A percentile compares a stretch with the other conserved stretches of the same genome.
phyloP scores from a whole-genome alignment of 1,284 basidiomycete genomes.

The Mycena citricolor region DNA sequence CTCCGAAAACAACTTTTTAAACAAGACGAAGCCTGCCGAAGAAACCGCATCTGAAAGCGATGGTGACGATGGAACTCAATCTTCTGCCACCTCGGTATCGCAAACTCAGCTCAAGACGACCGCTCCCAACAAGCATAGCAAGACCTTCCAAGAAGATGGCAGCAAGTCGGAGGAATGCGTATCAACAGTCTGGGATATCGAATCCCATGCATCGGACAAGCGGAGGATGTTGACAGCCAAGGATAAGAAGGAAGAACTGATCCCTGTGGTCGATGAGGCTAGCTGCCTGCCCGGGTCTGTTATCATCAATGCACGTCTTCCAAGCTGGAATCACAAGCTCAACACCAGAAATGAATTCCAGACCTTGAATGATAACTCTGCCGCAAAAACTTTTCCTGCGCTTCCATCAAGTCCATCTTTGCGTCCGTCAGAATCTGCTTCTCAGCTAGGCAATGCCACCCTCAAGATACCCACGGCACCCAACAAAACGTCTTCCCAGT shows the following conservation, averaged over 20 bases:
- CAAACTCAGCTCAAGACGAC: not conserved
- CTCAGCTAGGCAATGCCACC: conserved; percentile 23
- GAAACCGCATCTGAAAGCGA: conserved; percentile 13
- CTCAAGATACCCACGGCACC: too few relatives aligned
- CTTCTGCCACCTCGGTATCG: not conserved
- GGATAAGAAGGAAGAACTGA: not conserved
- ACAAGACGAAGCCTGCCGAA: conserved; percentile 24
- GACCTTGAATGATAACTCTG: not conserved
- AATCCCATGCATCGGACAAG: conserved; percentile 31
- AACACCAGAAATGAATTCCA: conserved; percentile 4
- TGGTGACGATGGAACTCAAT: too few relatives aligned
- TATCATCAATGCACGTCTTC: conserved; percentile 26
- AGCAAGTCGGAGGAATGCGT: conserved; percentile 22
- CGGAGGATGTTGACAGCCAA: too few relatives aligned
- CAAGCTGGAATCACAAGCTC: conserved; percentile 31
- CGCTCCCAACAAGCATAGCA: not conserved
- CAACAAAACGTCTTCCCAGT: too few relatives aligned
- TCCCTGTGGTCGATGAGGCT: conserved; percentile 3
- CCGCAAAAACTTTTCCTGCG: not conserved
- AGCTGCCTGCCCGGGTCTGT: conserved; percentile 22
- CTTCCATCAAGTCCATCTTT: conserved; percentile 27
- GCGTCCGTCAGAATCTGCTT: conserved; percentile 34
- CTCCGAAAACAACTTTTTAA: conserved; percentile 54
- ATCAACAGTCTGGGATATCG: conserved; percentile 71
- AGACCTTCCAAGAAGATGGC: not conserved